Evolutionary conservation across 345 rosid species (phyloP).

Genomic region (Camelina neglecta): DNA sequence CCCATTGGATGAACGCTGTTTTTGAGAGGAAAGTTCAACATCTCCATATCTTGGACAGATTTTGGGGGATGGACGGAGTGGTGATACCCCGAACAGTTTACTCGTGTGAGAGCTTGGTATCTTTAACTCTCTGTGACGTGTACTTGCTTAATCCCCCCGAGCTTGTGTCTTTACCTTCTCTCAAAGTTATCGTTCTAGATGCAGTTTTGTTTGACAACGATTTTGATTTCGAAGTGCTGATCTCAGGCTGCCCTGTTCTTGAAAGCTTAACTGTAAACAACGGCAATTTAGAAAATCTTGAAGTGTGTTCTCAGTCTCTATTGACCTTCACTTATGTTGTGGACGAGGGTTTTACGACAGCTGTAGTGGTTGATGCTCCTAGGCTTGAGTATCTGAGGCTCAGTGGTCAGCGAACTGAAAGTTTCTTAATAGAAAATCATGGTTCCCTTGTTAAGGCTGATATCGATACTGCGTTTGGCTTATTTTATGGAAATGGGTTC

Average conservation of each 20-base stretch:
- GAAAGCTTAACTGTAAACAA: too few relatives aligned
- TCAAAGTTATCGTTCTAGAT: background rate
- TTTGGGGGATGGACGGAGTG: background rate
- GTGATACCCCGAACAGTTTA: background rate
- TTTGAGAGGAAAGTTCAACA: slow-evolving; percentile 3
- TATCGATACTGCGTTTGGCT: background rate
- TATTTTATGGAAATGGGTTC: background rate
- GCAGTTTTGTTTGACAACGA: background rate
- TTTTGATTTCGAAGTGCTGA: too few relatives aligned
- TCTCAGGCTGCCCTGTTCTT: too few relatives aligned
- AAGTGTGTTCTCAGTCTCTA: background rate
- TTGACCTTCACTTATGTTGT: background rate
- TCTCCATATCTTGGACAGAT: background rate
- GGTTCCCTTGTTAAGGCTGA: background rate
- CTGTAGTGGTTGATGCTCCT: background rate
- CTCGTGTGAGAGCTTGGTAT: slow-evolving; percentile 12
- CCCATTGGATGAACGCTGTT: background rate
- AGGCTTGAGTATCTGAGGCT: background rate
- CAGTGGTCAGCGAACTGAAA: background rate
- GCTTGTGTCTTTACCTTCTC: background rate
- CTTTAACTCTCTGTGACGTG: background rate
- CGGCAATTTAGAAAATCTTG: too few relatives aligned
- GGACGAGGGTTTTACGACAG: background rate
- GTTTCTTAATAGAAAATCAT: too few relatives aligned
- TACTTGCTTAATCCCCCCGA: background rate